Evolutionary conservation across 495 filamentous ascomycete species (phyloP), one percentile per base, ranked within the genome.

Genomic region (Xylaria castorea): DNA sequence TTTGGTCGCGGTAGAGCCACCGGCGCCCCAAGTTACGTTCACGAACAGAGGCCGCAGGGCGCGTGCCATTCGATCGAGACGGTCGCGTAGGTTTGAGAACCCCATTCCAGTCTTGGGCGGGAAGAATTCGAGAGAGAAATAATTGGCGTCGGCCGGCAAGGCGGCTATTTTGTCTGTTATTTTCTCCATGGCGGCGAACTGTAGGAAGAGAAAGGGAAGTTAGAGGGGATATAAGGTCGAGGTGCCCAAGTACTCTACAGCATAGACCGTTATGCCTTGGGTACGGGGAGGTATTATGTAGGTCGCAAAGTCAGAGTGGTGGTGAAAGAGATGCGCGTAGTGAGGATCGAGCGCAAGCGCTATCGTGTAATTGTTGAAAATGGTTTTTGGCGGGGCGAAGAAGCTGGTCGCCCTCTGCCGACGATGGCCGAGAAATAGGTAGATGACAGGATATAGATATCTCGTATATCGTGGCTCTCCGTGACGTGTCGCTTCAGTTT

Each of bases 71-170:
- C 96, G 94, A 79, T 97, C 93, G 61, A 99, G 90, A 77, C 96
- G 95, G 71, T 91, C 91, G 79, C 94, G 93, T 42, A 99, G 89
- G 79, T 99, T 99, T 51, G 93, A 91, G 75, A 94, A 95, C 74
- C 96, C 94, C 92, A 95, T 97, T 70, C 89, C 84, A 30, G 96
- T 99, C 83, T 97, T 98, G 66, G 97, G 97, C 68, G 96, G 96
- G 83, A 99, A 98, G 89, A 99, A 99, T 85, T 99, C 97, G 75
- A 98, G 91, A 42, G 97, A 98, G 84, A 97, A 95, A 86, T 95
- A 99, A 76, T 89, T 90, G 66, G 88, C 87, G 81, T 92, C 89
- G 48, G 91, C 87, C 79, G 93, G 92, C 83, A 99, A 83, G 73
- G 94, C 93, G 82, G 93, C 92, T 77, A 98, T 94, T 88, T 98